Evolutionary conservation across 257 asterid species (phyloP).

Genomic region (Dorcoceras hygrometricum): DNA sequence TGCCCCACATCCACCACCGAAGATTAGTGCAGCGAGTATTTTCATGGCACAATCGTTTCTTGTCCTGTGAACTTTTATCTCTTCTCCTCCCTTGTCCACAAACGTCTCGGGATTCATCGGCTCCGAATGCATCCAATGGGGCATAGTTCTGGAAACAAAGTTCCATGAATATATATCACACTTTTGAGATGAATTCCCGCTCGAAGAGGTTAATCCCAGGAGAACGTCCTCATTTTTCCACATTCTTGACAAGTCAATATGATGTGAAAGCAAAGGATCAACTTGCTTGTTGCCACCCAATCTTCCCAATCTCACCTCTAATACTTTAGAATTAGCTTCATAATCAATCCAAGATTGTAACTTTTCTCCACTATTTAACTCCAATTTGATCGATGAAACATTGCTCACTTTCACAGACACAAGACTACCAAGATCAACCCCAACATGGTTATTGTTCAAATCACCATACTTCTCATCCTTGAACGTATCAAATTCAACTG

Average conservation of each 20-base stretch:
- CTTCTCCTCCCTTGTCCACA: constrained; percentile 31
- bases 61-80: constrained; percentile 26
- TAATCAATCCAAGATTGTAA: constrained; percentile 86
- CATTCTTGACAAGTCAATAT: constrained; percentile 55
- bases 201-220: constrained; percentile 70
- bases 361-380: constrained; percentile 57
- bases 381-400: constrained; percentile 51
- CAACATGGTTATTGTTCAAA: constrained; percentile 64
- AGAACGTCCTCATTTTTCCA: constrained; percentile 51
- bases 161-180: constrained; percentile 60
- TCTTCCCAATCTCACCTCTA: constrained; percentile 63
- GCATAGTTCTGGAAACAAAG: constrained; percentile 42
- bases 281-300: constrained; percentile 47
- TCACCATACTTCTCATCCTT: constrained; percentile 50
- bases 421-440: constrained; percentile 51
- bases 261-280: constrained; percentile 50
- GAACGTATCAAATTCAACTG: constrained; percentile 66
- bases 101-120: constrained; percentile 67
- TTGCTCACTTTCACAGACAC: constrained; percentile 67
- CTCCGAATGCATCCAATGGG: constrained; percentile 79
- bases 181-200: constrained; percentile 53
- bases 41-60: constrained; percentile 56
- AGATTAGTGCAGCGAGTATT: constrained; percentile 49
- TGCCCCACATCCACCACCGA: constrained; percentile 80
- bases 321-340: constrained; percentile 61